These are phyloP conservation scores for Macrotyloma uniflorum DNA, from an alignment of 306 rosid species.

Conservation along the genomic window DNA sequence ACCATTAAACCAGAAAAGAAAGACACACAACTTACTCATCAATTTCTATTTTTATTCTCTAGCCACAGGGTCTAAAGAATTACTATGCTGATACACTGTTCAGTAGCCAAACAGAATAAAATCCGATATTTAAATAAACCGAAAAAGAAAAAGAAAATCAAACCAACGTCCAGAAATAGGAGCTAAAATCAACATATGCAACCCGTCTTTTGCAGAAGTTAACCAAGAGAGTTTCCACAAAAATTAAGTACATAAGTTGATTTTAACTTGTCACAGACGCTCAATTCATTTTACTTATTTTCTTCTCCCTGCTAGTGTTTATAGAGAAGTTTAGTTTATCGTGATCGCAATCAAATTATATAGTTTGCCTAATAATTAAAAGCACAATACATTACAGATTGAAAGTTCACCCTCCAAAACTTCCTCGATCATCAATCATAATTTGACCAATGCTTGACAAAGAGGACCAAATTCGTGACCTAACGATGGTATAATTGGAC, in stretches of 20 bases:
- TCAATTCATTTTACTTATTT: neutral
- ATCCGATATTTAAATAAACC: neutral
- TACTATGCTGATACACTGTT: neutral
- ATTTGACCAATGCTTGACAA: neutral
- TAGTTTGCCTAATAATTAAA: neutral
- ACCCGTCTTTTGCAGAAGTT: neutral
- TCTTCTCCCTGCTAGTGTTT: neutral
- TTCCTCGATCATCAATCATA: neutral
- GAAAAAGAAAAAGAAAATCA: neutral
- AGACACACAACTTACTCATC: neutral
- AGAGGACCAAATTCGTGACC: neutral
- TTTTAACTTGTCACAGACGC: neutral
- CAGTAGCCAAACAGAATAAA: neutral
- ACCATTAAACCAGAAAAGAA: neutral
- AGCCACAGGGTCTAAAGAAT: neutral
- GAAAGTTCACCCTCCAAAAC: neutral
- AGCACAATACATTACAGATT: neutral
- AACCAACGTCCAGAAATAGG: neutral
- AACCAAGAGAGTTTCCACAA: neutral
- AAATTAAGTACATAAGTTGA: neutral
- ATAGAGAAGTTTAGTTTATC: neutral
- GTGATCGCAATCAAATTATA: neutral
- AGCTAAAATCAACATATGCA: neutral
- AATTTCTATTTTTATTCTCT: neutral
- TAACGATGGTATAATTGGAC: neutral